phyloP scores from a whole-genome alignment of 78 protist genomes.

The Chrysochromulina parva region DNA sequence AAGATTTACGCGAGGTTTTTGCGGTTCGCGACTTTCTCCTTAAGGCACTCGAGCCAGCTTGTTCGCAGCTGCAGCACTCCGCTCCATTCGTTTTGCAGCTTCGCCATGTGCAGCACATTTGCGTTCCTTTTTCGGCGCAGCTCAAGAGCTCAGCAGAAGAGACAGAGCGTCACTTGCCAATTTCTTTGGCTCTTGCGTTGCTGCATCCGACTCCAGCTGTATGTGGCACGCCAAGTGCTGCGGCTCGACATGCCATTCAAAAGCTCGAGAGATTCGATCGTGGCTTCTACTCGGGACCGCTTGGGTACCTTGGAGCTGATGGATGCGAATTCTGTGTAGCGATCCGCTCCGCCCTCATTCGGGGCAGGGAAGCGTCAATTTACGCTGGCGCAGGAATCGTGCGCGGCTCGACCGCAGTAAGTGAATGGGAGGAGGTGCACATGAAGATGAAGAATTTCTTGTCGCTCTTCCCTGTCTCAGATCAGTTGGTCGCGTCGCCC shows the following conservation, averaged over 20 bases:
- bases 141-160: neutral
- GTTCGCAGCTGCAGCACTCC: neutral
- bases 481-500: neutral
- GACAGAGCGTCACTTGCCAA: too few species aligned
- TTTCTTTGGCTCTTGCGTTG: neutral
- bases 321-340: constrained; percentile 35
- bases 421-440: constrained; percentile 26
- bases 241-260: neutral
- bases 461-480: neutral
- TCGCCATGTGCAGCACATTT: constrained; percentile 40
- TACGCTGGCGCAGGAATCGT: constrained; percentile 17
- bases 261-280: constrained; percentile 2
- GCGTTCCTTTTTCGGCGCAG: neutral
- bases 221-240: constrained; percentile 10
- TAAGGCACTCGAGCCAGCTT: neutral
- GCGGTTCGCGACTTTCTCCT: neutral
- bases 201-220: constrained; percentile 34
- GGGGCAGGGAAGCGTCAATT: neutral
- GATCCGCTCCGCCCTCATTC: constrained; percentile 32
- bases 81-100: neutral
- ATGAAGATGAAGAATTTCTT: constrained; percentile 14
- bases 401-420: neutral
- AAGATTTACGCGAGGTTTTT: neutral
- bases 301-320: neutral
- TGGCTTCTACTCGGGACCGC: constrained; percentile 27